Conservation (phyloP, 768 basidiomycete species). For the Hortiboletus campestris region DNA sequence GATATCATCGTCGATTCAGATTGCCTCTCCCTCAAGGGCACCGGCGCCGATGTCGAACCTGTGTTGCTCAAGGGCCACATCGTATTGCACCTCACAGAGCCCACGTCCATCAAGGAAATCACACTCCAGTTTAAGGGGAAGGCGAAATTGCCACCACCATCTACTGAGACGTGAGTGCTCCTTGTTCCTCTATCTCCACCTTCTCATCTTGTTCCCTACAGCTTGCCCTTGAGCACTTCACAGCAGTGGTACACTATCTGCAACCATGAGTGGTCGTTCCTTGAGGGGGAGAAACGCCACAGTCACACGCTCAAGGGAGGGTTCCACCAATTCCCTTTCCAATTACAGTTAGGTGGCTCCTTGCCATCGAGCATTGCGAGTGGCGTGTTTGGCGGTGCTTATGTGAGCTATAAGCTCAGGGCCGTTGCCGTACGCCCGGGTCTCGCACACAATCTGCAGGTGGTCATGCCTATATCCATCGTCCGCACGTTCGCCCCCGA, state of each 20-base stretch:
- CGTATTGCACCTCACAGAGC: slow-evolving; percentile 73
- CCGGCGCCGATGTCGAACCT: slow-evolving; percentile 81
- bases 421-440: slow-evolving; percentile 80
- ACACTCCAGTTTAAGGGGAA: slow-evolving; percentile 84
- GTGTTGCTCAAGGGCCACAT: slow-evolving; percentile 79
- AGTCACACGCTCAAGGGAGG: slow-evolving; percentile 95
- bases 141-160: slow-evolving; percentile 61
- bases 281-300: slow-evolving; percentile 76
- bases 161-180: slow-evolving; percentile 57
- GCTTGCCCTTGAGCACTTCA: slow-evolving; percentile 26
- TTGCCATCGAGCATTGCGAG: slow-evolving; percentile 78
- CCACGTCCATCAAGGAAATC: slow-evolving; percentile 81
- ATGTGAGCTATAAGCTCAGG: slow-evolving; percentile 85
- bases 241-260: slow-evolving; percentile 62
- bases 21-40: slow-evolving; percentile 69
- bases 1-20: slow-evolving; percentile 78
- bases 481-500: slow-evolving; percentile 74
- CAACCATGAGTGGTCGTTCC: slow-evolving; percentile 90
- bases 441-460: slow-evolving; percentile 66
- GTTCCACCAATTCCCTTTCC: slow-evolving; percentile 89
- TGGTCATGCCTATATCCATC: slow-evolving; percentile 59
- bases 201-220: slow-evolving; percentile 3
- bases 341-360: slow-evolving; percentile 78
- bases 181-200: background rate
- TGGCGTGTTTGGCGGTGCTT: slow-evolving; percentile 52